Evolutionary conservation across 306 rosid genomes (phyloP).

Genomic region (Vicia villosa): DNA sequence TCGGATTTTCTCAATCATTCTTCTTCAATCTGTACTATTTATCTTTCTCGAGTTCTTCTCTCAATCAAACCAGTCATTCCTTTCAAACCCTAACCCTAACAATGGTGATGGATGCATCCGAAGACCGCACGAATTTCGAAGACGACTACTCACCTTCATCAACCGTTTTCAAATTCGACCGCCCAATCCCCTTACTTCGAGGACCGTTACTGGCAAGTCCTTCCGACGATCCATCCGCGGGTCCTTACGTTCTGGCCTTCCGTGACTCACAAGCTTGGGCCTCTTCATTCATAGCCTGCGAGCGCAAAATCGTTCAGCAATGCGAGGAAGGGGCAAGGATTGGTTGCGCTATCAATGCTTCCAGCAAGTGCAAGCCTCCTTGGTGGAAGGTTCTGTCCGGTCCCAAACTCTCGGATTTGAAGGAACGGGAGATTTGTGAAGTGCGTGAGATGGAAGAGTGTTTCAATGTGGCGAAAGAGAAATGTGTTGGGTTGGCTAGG

Average conservation of each 20-base stretch:
- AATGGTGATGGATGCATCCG: conserved; percentile 38
- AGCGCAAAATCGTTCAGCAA: conserved; percentile 60
- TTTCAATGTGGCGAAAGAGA: conserved; percentile 37
- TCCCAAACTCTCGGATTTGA: conserved; percentile 47
- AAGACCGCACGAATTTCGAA: conserved; percentile 35
- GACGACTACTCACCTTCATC: conserved; percentile 61
- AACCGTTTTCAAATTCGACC: conserved; percentile 56
- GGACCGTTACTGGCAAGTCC: conserved; percentile 59
- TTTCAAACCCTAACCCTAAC: conserved; percentile 34
- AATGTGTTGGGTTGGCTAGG: conserved; percentile 57
- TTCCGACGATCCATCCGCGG: conserved; percentile 45
- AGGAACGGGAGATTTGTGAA: conserved; percentile 68
- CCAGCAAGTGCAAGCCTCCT: conserved; percentile 59
- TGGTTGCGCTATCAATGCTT: conserved; percentile 51
- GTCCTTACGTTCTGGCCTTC: conserved; percentile 67
- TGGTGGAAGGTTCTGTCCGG: conserved; percentile 73
- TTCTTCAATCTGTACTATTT: neutral
- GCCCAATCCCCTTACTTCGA: conserved; percentile 62
- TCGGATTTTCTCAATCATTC: neutral
- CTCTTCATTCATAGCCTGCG: conserved; percentile 53
- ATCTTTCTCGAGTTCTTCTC: neutral
- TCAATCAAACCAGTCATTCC: neutral
- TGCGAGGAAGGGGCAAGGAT: conserved; percentile 77
- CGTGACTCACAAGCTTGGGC: conserved; percentile 70
- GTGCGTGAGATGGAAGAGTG: conserved; percentile 47